phyloP scores from a whole-genome alignment of 495 filamentous ascomycete genomes.

The Trichodelitschia bisporula region DNA sequence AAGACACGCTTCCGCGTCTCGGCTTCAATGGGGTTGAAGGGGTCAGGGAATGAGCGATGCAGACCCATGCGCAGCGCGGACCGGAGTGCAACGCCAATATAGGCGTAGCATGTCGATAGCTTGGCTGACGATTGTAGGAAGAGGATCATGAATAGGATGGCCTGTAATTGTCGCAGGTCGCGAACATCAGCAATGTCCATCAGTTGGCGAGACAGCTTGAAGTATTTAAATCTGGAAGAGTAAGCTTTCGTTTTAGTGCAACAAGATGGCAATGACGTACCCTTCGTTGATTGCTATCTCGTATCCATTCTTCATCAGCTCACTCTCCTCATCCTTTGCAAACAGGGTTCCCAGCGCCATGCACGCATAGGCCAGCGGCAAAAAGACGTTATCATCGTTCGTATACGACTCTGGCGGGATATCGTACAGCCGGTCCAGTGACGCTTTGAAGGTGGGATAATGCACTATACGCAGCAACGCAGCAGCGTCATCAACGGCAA shows the following conservation, averaged over 20 bases:
- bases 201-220: slow-evolving; percentile 51
- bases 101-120: slow-evolving; percentile 79
- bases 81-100: slow-evolving; percentile 70
- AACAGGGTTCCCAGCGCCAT: slow-evolving; percentile 80
- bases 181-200: slow-evolving; percentile 82
- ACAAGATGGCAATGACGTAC: slow-evolving; percentile 19
- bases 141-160: slow-evolving; percentile 74
- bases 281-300: slow-evolving; percentile 58
- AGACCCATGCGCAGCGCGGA: slow-evolving; percentile 71
- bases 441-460: slow-evolving; percentile 56
- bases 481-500: slow-evolving; percentile 63
- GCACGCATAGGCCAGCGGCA: slow-evolving; percentile 63
- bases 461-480: slow-evolving; percentile 73
- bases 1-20: slow-evolving; percentile 70
- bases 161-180: slow-evolving; percentile 64
- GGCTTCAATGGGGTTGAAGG: slow-evolving; percentile 63
- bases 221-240: slow-evolving; percentile 50
- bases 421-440: slow-evolving; percentile 59
- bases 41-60: slow-evolving; percentile 50
- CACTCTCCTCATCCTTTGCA: slow-evolving; percentile 23
- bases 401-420: slow-evolving; percentile 39
- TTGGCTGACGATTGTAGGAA: slow-evolving; percentile 83
- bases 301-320: slow-evolving; percentile 31
- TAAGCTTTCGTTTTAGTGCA: background rate
- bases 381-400: slow-evolving; percentile 52